These are phyloP conservation scores for Ceratocystis smalleyi DNA, from an alignment of 2,329 filamentous ascomycete species.

Conservation along the genomic window DNA sequence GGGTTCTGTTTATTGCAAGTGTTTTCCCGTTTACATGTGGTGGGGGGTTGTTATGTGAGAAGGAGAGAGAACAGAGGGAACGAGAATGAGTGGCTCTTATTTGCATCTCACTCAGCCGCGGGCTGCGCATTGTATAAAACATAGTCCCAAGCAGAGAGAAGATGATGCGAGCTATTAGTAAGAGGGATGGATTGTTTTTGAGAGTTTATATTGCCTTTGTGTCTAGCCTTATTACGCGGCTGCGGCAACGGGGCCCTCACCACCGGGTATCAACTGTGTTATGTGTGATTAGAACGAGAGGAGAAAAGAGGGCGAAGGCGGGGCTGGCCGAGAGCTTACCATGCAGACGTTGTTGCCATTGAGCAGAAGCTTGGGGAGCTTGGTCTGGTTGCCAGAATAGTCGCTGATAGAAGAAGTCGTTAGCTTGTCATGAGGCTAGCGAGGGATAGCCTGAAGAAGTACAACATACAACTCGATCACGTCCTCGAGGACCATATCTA, in stretches of 20 bases:
- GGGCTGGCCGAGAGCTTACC: constrained; percentile 39
- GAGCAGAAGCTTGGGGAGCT: constrained; percentile 82
- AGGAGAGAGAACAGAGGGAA: no score
- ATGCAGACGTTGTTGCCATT: constrained; percentile 99
- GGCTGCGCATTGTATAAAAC: not conserved
- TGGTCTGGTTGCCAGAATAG: constrained; percentile 73
- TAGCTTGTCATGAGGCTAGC: not conserved
- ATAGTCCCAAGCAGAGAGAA: not conserved
- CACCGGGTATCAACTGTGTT: constrained; percentile 57
- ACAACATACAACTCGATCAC: constrained; percentile 78
- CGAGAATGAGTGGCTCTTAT: not conserved
- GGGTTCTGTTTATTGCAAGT: constrained; percentile 2
- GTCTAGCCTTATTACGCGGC: constrained; percentile 18
- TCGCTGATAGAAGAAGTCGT: constrained; percentile 43
- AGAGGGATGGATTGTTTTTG: not conserved
- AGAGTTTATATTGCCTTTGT: not conserved
- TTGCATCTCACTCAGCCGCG: not conserved
- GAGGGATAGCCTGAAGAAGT: not conserved
- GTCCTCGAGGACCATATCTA: constrained; percentile 96
- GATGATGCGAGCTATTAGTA: not conserved
- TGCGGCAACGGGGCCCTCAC: constrained; percentile 46
- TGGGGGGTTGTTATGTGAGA: not conserved
- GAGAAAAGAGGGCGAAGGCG: not conserved
- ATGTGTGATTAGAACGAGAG: constrained; percentile 13
- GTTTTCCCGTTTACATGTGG: not conserved